These are phyloP conservation scores for Trichosporon faecale DNA, from an alignment of 1,284 basidiomycete species.

Conservation along the genomic window DNA sequence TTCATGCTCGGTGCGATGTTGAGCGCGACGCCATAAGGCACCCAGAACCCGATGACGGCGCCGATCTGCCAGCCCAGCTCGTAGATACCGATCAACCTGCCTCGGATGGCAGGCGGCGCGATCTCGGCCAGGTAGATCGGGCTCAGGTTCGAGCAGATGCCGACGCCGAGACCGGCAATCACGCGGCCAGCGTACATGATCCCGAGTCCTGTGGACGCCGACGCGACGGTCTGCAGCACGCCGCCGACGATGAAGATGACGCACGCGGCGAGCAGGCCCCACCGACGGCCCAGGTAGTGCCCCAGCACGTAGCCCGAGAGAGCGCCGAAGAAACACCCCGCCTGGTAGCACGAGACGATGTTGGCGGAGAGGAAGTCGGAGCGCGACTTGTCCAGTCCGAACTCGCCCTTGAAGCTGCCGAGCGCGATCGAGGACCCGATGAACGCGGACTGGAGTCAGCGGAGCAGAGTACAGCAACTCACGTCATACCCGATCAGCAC, in stretches of 20 bases:
- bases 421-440: conserved; percentile 40
- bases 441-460: conserved; percentile 30
- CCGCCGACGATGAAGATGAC: conserved; percentile 46
- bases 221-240: conserved; percentile 40
- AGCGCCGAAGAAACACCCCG: conserved; percentile 30
- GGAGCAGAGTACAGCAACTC: background rate
- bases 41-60: conserved; percentile 55
- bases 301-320: conserved; percentile 28
- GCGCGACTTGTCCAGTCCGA: conserved; percentile 20
- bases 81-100: conserved; percentile 56
- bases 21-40: conserved; percentile 49
- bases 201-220: conserved; percentile 29
- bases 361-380: conserved; percentile 47
- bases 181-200: conserved; percentile 43
- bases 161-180: conserved; percentile 45
- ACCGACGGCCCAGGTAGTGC: conserved; percentile 34
- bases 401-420: conserved; percentile 36
- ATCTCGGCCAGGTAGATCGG: conserved; percentile 52
- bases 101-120: conserved; percentile 49
- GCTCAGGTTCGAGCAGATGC: conserved; percentile 33
- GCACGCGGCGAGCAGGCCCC: conserved; percentile 34
- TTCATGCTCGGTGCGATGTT: conserved; percentile 50
- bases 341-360: conserved; percentile 56
- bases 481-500: conserved; percentile 55
- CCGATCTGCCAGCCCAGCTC: conserved; percentile 54